Evolutionary conservation across 257 asterid genomes (phyloP).

Genomic region (Solanum ossicruentum): DNA sequence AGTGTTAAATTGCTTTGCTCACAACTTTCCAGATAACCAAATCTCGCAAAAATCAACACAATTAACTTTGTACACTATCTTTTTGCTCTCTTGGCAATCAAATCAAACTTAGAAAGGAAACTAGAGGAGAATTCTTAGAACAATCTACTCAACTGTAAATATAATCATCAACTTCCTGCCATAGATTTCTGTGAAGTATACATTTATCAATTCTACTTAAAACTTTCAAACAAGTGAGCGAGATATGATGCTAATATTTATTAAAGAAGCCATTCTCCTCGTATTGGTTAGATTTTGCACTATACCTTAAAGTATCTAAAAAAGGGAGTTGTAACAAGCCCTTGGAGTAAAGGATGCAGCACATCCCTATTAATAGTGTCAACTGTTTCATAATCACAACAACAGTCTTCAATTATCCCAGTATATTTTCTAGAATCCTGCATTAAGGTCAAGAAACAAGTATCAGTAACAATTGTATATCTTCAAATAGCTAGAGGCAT

Average conservation of each 20-base stretch:
- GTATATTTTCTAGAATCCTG: constrained; percentile 87
- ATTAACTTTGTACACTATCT: background rate
- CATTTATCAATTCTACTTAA: background rate
- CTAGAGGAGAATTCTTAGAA: background rate
- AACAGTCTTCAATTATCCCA: constrained; percentile 88
- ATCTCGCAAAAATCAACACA: background rate
- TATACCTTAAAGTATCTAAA: constrained; percentile 87
- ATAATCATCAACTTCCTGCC: background rate
- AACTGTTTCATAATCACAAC: constrained; percentile 96
- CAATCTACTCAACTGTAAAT: background rate
- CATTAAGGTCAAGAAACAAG: constrained; percentile 17
- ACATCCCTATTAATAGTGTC: constrained; percentile 71
- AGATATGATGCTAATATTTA: background rate
- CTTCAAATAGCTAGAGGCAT: background rate
- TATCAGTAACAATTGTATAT: background rate
- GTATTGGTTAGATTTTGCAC: background rate
- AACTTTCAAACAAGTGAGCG: background rate
- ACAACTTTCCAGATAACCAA: background rate
- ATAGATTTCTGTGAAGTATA: background rate
- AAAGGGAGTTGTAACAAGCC: constrained; percentile 74
- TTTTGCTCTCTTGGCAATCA: background rate
- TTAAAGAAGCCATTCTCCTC: background rate
- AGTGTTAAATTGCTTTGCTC: background rate
- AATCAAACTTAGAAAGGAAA: background rate
- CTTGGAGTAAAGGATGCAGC: constrained; percentile 80